Percentiles rank a stretch among this genome's conserved stretches.
phyloP scores from a whole-genome alignment of 495 filamentous ascomycete species.

The Penicillium coffeae region DNA sequence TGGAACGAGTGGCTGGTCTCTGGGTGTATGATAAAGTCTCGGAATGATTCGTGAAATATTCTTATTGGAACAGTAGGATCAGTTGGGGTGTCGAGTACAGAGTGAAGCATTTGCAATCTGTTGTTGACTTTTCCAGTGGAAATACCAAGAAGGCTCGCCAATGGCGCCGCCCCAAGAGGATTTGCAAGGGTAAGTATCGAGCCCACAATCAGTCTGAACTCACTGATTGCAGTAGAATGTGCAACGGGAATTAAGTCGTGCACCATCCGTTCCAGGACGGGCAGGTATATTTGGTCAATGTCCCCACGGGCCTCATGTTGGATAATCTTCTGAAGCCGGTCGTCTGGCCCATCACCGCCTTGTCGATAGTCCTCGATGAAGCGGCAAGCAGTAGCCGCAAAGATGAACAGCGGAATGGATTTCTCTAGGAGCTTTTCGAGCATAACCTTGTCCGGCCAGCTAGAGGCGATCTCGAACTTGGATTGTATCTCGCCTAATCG shows the following conservation, averaged over 20 bases:
- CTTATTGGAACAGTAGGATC: conserved; percentile 8
- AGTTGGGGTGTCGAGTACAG: conserved; percentile 17
- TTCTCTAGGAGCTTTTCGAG: conserved; percentile 11
- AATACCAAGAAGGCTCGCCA: conserved; percentile 7
- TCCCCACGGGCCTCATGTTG: conserved; percentile 9
- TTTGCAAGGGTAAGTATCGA: conserved; percentile 20
- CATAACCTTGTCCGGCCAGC: conserved; percentile 39
- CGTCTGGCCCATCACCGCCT: not conserved
- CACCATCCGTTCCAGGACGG: conserved; percentile 21
- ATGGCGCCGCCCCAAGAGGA: conserved; percentile 22
- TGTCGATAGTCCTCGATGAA: conserved; percentile 20
- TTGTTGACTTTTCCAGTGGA: conserved; percentile 6
- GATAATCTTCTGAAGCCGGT: conserved; percentile 8
- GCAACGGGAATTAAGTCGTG: not conserved
- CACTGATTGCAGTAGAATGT: conserved; percentile 1
- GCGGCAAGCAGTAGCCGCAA: conserved; percentile 27
- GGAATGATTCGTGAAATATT: conserved; percentile 26
- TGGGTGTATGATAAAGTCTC: conserved; percentile 17
- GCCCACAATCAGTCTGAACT: conserved; percentile 23
- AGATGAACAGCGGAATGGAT: conserved; percentile 33
- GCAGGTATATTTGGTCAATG: conserved; percentile 23
- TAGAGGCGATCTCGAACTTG: not conserved
- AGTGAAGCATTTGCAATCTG: conserved; percentile 14
- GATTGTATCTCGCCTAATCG: not conserved
- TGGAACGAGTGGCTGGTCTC: not conserved